A percentile compares a stretch with the other conserved stretches of the same genome.
Evolutionary conservation across 352 stramenopile species (phyloP).

Genomic region (Phytophthora sp.): DNA sequence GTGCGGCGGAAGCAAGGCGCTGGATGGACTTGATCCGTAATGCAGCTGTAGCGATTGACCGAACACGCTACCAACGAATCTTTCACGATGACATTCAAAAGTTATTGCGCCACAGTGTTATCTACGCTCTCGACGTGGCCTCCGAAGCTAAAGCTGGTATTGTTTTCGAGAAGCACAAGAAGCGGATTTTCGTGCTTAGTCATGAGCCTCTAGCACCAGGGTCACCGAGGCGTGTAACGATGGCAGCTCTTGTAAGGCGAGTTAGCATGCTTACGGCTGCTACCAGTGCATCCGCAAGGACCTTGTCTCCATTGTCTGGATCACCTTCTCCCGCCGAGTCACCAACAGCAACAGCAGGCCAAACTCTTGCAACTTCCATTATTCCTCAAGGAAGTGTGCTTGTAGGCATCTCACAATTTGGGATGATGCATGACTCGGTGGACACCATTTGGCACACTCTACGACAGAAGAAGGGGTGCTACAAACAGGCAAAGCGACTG

Average conservation of each 20-base stretch:
- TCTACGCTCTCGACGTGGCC: conserved; percentile 52
- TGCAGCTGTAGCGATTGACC: conserved; percentile 28
- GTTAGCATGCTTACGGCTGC: conserved; percentile 25
- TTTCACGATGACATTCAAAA: conserved; percentile 59
- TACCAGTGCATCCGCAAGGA: conserved; percentile 14
- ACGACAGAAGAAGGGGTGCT: conserved; percentile 57
- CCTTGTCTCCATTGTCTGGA: conserved; percentile 6
- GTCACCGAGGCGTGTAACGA: conserved; percentile 11
- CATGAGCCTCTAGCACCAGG: conserved; percentile 31
- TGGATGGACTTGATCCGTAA: conserved; percentile 56
- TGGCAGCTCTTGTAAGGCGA: conserved; percentile 27
- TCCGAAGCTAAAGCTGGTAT: conserved; percentile 35
- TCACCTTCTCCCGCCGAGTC: conserved; percentile 1
- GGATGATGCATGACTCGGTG: conserved; percentile 70
- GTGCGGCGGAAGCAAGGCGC: conserved; percentile 40
- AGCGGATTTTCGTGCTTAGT: conserved; percentile 67
- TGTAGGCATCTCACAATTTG: conserved; percentile 58
- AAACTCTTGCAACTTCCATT: conserved; percentile 3
- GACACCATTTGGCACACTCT: conserved; percentile 76
- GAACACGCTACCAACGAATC: conserved; percentile 44
- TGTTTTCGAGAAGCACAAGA: conserved; percentile 63
- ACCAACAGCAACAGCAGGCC: not conserved
- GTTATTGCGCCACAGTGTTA: conserved; percentile 52
- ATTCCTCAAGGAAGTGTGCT: conserved; percentile 67
- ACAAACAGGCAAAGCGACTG: conserved; percentile 52